These are phyloP conservation scores for Knoxdaviesia proteae DNA, from an alignment of 2,329 filamentous ascomycete species.

Conservation along the genomic window DNA sequence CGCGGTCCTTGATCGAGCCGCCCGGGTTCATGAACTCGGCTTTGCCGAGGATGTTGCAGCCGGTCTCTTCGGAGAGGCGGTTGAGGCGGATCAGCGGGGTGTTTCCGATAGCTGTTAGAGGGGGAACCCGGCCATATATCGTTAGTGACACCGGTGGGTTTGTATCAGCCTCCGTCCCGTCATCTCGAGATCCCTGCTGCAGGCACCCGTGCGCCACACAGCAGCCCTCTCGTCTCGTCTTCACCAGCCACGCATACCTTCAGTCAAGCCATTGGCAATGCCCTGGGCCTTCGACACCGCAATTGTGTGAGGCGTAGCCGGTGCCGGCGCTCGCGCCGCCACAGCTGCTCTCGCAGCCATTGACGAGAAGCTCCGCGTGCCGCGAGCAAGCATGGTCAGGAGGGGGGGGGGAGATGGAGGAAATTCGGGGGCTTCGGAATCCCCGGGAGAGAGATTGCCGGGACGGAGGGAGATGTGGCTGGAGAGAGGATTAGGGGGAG, in stretches of 20 bases:
- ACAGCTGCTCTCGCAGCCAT: conserved; percentile 21
- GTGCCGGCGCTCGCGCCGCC: conserved; percentile 21
- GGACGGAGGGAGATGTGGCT: not conserved
- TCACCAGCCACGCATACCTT: conserved; percentile 34
- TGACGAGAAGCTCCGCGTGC: conserved; percentile 45
- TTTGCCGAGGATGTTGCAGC: conserved; percentile 87
- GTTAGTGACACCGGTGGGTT: too few relatives aligned
- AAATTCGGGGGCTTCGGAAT: not conserved
- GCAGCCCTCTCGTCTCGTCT: too few relatives aligned
- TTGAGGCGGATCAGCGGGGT: conserved; percentile 86
- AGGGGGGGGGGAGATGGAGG: not conserved
- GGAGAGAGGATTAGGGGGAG: not conserved
- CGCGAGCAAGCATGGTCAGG: conserved; percentile 44
- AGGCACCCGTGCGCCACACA: too few relatives aligned
- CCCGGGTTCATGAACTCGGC: conserved; percentile 98
- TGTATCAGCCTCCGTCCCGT: too few relatives aligned
- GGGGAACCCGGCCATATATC: not conserved
- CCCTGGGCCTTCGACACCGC: conserved; percentile 64
- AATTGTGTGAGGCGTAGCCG: conserved; percentile 38
- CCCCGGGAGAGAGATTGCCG: not conserved
- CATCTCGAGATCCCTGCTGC: too few relatives aligned
- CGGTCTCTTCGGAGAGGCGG: conserved; percentile 69
- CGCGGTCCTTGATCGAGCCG: conserved; percentile 88
- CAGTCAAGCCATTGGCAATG: conserved; percentile 55
- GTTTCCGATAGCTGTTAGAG: conserved; percentile 67